Conservation (phyloP, 192 early-diverging fungal species). For the Umbelopsis sp. region DNA sequence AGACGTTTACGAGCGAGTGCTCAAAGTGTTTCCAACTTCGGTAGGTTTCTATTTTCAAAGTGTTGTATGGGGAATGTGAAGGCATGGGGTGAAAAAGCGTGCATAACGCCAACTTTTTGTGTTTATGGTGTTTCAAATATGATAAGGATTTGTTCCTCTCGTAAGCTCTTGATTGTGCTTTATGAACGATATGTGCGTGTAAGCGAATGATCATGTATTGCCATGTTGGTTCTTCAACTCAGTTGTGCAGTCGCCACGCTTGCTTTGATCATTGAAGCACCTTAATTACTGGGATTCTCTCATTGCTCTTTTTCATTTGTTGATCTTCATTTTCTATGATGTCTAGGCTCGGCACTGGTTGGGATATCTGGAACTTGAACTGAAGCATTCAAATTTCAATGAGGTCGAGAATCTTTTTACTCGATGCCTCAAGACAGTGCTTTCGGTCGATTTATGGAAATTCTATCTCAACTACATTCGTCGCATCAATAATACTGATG, state of each 20-base stretch:
- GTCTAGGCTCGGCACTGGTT: conserved; percentile 74
- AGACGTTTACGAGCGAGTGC: conserved; percentile 67
- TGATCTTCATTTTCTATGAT: background rate
- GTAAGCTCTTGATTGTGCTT: too few relatives aligned
- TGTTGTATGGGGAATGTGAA: background rate
- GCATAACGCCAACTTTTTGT: too few relatives aligned
- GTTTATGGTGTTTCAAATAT: too few relatives aligned
- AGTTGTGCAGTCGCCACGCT: background rate
- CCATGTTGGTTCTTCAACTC: too few relatives aligned
- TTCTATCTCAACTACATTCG: conserved; percentile 89
- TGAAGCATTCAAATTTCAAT: conserved; percentile 71
- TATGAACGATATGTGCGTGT: too few relatives aligned
- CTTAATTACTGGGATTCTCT: background rate
- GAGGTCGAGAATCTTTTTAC: conserved; percentile 85
- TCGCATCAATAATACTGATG: conserved; percentile 64
- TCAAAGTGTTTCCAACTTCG: conserved; percentile 80
- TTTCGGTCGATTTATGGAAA: conserved; percentile 86
- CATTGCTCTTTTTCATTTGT: background rate
- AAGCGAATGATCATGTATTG: too few relatives aligned
- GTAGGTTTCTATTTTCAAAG: conserved; percentile 55
- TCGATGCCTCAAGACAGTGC: conserved; percentile 77
- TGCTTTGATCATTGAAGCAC: background rate
- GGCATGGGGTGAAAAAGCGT: too few relatives aligned
- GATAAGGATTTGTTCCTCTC: too few relatives aligned
- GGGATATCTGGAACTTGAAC: conserved; percentile 80